These are phyloP conservation scores for Diaporthe citrichinensis DNA, from an alignment of 2,329 filamentous ascomycete genomes.

Conservation along the genomic window DNA sequence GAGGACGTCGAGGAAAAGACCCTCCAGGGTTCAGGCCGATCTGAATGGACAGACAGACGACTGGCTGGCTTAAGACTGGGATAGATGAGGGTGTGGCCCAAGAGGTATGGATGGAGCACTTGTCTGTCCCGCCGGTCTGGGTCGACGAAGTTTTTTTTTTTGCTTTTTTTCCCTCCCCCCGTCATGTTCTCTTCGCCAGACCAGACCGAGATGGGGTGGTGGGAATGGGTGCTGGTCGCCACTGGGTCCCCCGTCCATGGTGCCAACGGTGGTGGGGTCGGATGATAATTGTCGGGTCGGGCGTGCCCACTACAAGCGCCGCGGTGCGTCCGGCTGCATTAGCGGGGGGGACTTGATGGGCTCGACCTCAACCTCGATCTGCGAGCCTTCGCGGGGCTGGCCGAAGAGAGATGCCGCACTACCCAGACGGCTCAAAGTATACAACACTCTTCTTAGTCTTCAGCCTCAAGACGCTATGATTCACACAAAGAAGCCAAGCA, in stretches of 20 bases:
- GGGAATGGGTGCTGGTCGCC: constrained; percentile 28
- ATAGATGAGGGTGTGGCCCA: neutral
- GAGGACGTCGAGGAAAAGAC: neutral
- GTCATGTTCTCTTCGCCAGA: neutral
- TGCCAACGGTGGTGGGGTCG: constrained; percentile 36
- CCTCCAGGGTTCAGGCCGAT: neutral
- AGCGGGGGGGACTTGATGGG: constrained; percentile 39
- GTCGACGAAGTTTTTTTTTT: neutral
- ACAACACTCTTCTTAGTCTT: neutral
- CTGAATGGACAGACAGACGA: neutral
- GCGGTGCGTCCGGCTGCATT: constrained; percentile 37
- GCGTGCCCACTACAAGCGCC: constrained; percentile 11
- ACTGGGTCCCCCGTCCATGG: constrained; percentile 36
- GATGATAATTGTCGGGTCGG: constrained; percentile 20
- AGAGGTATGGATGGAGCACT: neutral
- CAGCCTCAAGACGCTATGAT: constrained; percentile 25
- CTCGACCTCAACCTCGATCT: constrained; percentile 7
- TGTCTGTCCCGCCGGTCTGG: constrained; percentile 11
- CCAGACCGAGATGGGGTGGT: constrained; percentile 31
- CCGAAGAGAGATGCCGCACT: neutral
- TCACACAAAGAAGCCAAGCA: neutral
- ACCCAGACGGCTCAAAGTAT: neutral
- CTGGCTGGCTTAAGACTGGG: neutral
- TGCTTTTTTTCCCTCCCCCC: neutral
- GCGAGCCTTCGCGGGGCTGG: neutral